Percentiles rank a stretch among this genome's conserved stretches.
Conservation (phyloP, 192 early-diverging fungal genomes). For the Nowakowskiella sp. region DNA sequence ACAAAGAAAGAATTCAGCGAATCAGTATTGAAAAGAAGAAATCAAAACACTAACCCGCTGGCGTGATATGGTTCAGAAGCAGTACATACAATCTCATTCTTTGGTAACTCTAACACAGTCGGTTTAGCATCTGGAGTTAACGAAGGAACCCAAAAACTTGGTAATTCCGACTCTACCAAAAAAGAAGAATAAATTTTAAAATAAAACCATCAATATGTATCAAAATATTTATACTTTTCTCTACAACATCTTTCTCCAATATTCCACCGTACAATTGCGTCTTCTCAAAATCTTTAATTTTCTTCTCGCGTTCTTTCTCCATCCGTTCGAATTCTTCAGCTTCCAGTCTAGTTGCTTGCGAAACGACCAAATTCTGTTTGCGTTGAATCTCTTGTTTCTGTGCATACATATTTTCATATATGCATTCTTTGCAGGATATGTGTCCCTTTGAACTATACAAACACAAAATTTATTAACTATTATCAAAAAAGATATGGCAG, state of each 20-base stretch:
- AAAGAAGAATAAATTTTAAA: conserved; percentile 8
- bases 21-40: neutral
- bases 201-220: conserved; percentile 17
- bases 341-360: conserved; percentile 36
- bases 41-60: conserved; percentile 39
- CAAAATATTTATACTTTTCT: too few relatives aligned
- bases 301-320: conserved; percentile 40
- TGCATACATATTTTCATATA: conserved; percentile 69
- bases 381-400: conserved; percentile 75
- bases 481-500: conserved; percentile 6
- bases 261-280: conserved; percentile 44
- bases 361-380: conserved; percentile 36
- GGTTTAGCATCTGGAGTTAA: conserved; percentile 58
- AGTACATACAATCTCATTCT: conserved; percentile 52
- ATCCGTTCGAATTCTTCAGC: conserved; percentile 30
- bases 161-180: conserved; percentile 15
- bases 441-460: conserved; percentile 53
- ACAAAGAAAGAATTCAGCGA: neutral
- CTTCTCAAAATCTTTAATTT: conserved; percentile 55
- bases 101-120: conserved; percentile 43
- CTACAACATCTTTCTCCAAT: conserved; percentile 12
- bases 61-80: conserved; percentile 56
- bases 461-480: conserved; percentile 8
- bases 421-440: conserved; percentile 84
- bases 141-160: conserved; percentile 71